Conservation (phyloP, 805 yeast species). For the Candida alai region DNA sequence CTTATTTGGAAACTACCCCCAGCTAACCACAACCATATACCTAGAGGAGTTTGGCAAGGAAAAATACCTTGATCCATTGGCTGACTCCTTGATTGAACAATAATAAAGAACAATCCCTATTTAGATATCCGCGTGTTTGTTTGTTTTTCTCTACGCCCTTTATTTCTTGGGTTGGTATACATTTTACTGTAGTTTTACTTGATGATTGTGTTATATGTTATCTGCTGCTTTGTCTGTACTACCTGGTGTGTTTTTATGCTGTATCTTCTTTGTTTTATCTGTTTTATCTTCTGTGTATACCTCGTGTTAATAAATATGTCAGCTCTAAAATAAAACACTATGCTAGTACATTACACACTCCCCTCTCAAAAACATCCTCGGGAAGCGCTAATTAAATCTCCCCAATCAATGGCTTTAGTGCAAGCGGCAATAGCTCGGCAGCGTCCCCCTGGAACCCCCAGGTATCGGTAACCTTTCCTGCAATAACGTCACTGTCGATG, state of each 20-base stretch:
- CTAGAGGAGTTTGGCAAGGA: slow-evolving; percentile 1
- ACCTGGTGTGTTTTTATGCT: neutral
- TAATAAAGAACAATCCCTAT: too few relatives aligned
- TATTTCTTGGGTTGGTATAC: neutral
- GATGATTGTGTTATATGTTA: neutral
- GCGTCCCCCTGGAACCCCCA: slow-evolving; percentile 86
- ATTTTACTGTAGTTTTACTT: neutral
- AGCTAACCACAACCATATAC: too few relatives aligned
- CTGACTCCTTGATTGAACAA: too few relatives aligned
- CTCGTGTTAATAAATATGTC: neutral
- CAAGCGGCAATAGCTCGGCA: slow-evolving; percentile 62
- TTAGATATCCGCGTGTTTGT: neutral
- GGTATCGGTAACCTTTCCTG: slow-evolving; percentile 37
- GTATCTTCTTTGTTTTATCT: neutral
- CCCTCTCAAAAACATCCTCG: too few relatives aligned
- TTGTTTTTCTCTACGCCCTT: neutral
- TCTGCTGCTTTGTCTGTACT: slow-evolving; percentile 1
- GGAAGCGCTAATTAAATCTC: slow-evolving; percentile 7
- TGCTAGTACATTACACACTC: too few relatives aligned
- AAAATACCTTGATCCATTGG: slow-evolving; percentile 7
- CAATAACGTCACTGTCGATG: slow-evolving; percentile 42
- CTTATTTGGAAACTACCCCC: slow-evolving; percentile 2
- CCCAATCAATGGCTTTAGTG: slow-evolving; percentile 50
- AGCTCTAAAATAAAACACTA: too few relatives aligned
- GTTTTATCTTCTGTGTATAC: neutral